phyloP scores from a whole-genome alignment of 2,329 filamentous ascomycete genomes.

The Fusarium sp. region DNA sequence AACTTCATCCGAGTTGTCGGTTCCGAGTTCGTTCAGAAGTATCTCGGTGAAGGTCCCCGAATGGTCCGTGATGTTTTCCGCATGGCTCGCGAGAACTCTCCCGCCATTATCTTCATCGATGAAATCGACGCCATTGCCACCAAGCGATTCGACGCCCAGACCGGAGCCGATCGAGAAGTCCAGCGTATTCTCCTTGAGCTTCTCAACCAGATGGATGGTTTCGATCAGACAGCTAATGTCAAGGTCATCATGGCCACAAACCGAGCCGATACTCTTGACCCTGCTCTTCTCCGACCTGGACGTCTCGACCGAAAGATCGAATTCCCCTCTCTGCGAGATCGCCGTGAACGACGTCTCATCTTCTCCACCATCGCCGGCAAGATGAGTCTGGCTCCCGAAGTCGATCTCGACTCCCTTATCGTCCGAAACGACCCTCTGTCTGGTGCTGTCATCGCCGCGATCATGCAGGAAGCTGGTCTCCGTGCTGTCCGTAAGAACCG shows the following conservation, averaged over 20 bases:
- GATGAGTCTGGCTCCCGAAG: conserved; percentile 97
- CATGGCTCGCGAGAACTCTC: conserved; percentile 98
- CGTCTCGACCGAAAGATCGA: conserved; percentile 98
- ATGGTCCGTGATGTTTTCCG: conserved; percentile 99
- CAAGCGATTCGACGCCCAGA: conserved; percentile 99
- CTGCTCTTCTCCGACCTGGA: conserved; percentile 90
- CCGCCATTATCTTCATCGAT: conserved; percentile 99
- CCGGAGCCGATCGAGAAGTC: conserved; percentile 95
- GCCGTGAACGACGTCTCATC: conserved; percentile 93
- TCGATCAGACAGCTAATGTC: conserved; percentile 98
- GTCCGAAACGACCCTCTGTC: conserved; percentile 95
- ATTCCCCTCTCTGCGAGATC: conserved; percentile 93
- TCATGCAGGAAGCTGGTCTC: conserved; percentile 98
- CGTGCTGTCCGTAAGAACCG: conserved; percentile 95
- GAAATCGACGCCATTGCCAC: conserved; percentile 99
- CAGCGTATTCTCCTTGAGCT: conserved; percentile 98
- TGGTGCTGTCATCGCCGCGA: conserved; percentile 95
- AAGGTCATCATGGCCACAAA: conserved; percentile 99
- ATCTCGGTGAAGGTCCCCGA: conserved; percentile 94
- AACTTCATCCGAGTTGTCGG: conserved; percentile 98
- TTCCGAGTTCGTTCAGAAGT: conserved; percentile 99
- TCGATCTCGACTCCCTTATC: conserved; percentile 95
- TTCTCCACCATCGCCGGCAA: conserved; percentile 96
- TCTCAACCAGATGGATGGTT: conserved; percentile 99
- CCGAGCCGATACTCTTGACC: conserved; percentile 95